Percentiles rank a stretch among this genome's conserved stretches.
Evolutionary conservation across 257 asterid species (phyloP).

Genomic region (Ilex asprella): DNA sequence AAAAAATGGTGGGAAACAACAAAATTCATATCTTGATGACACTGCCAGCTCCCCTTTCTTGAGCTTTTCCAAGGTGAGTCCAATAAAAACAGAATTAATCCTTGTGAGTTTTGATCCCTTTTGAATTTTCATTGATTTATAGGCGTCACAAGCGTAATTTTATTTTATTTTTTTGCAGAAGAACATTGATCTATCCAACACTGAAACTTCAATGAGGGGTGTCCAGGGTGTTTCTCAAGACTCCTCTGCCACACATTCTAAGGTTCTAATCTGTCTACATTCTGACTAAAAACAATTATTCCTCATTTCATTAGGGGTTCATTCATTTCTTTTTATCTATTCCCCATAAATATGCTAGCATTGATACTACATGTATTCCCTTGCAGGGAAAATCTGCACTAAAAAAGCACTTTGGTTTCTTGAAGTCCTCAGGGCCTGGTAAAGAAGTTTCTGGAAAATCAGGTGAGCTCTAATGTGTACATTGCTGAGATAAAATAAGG

Average conservation of each 20-base stretch:
- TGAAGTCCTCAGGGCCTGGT: conserved; percentile 42
- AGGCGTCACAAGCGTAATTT: neutral
- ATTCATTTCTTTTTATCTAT: no score
- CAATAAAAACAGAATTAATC: neutral
- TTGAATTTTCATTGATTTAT: neutral
- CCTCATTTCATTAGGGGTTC: neutral
- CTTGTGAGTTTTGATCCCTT: neutral
- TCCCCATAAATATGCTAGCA: no score
- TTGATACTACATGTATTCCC: no score
- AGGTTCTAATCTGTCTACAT: conserved; percentile 26
- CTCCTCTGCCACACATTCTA: conserved; percentile 37
- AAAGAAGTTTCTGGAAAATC: conserved; percentile 28
- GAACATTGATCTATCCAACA: conserved; percentile 32
- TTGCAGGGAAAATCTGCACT: conserved; percentile 53
- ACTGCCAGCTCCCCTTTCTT: conserved; percentile 80
- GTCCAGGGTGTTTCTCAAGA: conserved; percentile 28
- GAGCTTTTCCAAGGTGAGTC: conserved; percentile 45
- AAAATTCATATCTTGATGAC: conserved; percentile 62
- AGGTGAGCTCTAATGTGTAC: conserved; percentile 20
- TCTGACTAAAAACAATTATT: neutral
- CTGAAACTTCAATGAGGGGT: conserved; percentile 24
- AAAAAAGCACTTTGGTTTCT: neutral
- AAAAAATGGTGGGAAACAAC: conserved; percentile 17
- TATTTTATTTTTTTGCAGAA: conserved; percentile 28
- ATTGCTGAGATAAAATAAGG: neutral